Evolutionary conservation across 495 filamentous ascomycete genomes (phyloP), one percentile per base, ranked within the genome.

Genomic region (Tuber magnatum): DNA sequence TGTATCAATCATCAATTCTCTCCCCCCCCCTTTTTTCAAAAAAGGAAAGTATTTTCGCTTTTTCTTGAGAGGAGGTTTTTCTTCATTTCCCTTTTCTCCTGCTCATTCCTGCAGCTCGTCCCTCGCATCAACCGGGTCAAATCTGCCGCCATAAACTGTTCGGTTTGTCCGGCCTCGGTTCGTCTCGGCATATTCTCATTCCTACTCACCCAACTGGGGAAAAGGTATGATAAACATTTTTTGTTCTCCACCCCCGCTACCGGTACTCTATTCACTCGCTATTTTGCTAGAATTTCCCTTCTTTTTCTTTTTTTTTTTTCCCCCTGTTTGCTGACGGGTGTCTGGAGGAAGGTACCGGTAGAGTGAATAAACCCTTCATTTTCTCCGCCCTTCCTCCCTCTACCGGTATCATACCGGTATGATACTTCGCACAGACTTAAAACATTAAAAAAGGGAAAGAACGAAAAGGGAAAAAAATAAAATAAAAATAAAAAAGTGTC

Each of bases 181-280:
- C 76, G 70, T 75, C 76, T 78, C 76, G 76, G 77, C 73, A 75
- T 77, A 75, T 75, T 70, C 38, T 70, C 10, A 28, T 35, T 32
- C 32, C 14, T 35, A 18, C 56, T 35, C 56, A 65, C 4, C 35
- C 28, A 35, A 7, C 3, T 32, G 4, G 32, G 56, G 2, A 65
- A 65, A 5, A 65, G 56, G 56, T 35, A 61, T 14, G 1, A 24
- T 24, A n/a, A 32, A 5, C 16, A 0, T n/a, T 18, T 32, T 65
- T 32, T 16, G 28, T 18, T 28, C 28, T 18, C 28, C 28, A 32
- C 56, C 56, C 14, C 12, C 16, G 14, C 51, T 14, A 7, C 51
- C n/a, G 8, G 51, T 20, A 18, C 28, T 65, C 56, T n/a, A 56
- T 56, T 56, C 24, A 22, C n/a, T 65, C 56, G 56, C 56, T 65